These are phyloP conservation scores for Colletotrichum tamarilloi DNA, from an alignment of 2,329 filamentous ascomycete genomes.

Conservation along the genomic window DNA sequence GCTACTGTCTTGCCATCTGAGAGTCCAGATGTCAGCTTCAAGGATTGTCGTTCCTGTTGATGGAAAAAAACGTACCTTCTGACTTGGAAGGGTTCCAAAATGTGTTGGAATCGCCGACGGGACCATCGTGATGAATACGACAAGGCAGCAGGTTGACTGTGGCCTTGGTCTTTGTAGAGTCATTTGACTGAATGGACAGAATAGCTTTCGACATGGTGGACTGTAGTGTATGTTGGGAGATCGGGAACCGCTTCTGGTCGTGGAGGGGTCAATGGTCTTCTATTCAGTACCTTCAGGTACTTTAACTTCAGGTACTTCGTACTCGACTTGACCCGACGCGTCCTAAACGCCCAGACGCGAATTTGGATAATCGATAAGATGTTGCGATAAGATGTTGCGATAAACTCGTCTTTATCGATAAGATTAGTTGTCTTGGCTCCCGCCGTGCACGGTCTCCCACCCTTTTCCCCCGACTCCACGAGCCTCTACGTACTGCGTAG, in stretches of 20 bases:
- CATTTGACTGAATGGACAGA: constrained; percentile 49
- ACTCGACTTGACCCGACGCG: constrained; percentile 12
- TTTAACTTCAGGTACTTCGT: not conserved
- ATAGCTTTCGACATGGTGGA: constrained; percentile 55
- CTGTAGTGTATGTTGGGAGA: not conserved
- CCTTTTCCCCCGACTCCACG: not conserved
- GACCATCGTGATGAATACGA: constrained; percentile 81
- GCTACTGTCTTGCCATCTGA: constrained; percentile 65
- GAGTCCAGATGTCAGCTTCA: constrained; percentile 17
- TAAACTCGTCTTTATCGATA: constrained; percentile 26
- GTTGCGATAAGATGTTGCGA: constrained; percentile 20
- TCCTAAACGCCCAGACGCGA: constrained; percentile 3
- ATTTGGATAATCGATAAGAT: constrained; percentile 23
- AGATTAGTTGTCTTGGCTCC: constrained; percentile 8
- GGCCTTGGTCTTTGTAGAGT: constrained; percentile 47
- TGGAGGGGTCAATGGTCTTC: not conserved
- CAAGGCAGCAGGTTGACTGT: constrained; percentile 83
- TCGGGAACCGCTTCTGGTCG: not conserved
- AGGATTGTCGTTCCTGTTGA: not conserved
- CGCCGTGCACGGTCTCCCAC: constrained; percentile 5
- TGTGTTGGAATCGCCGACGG: constrained; percentile 69
- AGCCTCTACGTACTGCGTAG: not conserved
- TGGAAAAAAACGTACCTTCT: constrained; percentile 51
- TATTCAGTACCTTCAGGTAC: not conserved
- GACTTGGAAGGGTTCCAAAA: constrained; percentile 76